Conservation (phyloP, 306 rosid species). For the Benincasa hispida region DNA sequence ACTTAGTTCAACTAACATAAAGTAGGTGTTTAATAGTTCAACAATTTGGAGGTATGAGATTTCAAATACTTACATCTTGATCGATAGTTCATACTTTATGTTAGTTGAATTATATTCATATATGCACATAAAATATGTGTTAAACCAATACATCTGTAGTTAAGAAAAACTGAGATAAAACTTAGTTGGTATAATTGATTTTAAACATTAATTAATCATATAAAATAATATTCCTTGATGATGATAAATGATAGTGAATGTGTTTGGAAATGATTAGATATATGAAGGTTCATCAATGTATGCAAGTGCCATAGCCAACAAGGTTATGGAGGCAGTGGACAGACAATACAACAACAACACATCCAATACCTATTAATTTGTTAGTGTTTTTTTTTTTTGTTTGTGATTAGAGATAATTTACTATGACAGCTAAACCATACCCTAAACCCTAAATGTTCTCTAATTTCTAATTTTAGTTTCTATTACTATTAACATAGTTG, state of each 20-base stretch:
- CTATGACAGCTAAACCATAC: neutral
- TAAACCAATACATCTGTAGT: too few relatives aligned
- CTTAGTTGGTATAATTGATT: too few relatives aligned
- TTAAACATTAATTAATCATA: too few relatives aligned
- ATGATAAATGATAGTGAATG: neutral
- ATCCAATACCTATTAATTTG: neutral
- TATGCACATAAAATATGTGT: too few relatives aligned
- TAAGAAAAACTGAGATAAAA: too few relatives aligned
- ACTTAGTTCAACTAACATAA: too few relatives aligned
- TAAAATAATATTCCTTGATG: too few relatives aligned
- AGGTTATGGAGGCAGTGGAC: slow-evolving; percentile 41
- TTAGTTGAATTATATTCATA: too few relatives aligned
- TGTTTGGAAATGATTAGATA: slow-evolving; percentile 18
- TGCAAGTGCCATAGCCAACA: slow-evolving; percentile 51
- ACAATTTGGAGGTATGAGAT: too few relatives aligned
- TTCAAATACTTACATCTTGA: too few relatives aligned
- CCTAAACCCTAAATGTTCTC: neutral
- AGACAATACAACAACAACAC: slow-evolving; percentile 27
- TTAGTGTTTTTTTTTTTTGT: neutral
- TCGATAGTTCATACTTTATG: too few relatives aligned
- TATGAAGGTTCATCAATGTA: slow-evolving; percentile 46
- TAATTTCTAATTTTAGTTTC: neutral
- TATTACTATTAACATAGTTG: neutral
- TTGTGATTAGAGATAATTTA: neutral
- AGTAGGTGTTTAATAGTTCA: too few relatives aligned